A percentile compares a stretch with the other conserved stretches of the same genome.
Evolutionary conservation across 164 flowering plant species (phyloP).

Genomic region (Piper betle): DNA sequence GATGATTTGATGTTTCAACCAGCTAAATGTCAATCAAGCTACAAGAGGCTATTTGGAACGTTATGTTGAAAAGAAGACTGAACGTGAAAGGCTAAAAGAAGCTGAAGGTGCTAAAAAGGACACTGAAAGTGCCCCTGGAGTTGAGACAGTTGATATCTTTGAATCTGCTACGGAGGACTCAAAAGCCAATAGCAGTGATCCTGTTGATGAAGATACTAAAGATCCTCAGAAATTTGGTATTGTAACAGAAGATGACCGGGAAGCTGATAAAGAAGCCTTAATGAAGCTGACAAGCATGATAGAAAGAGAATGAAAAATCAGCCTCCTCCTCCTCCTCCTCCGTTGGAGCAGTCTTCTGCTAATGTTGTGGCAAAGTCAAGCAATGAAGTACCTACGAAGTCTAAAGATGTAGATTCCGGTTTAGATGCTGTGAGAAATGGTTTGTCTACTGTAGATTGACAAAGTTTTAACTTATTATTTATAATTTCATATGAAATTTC

Average conservation of each 20-base stretch:
- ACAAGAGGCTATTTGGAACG: conserved; percentile 69
- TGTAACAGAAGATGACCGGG: conserved; percentile 83
- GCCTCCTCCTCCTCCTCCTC: conserved; percentile 74
- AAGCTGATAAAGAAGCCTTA: conserved; percentile 62
- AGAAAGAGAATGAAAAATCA: conserved; percentile 70
- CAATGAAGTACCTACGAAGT: conserved; percentile 42
- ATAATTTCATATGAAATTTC: too few relatives aligned
- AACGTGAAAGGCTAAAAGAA: conserved; percentile 44
- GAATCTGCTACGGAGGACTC: conserved; percentile 33
- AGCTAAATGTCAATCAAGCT: conserved; percentile 85
- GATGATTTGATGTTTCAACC: conserved; percentile 8
- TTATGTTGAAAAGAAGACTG: conserved; percentile 78
- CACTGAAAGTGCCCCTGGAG: conserved; percentile 31
- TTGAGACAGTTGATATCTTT: conserved; percentile 27
- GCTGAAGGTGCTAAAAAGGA: conserved; percentile 30
- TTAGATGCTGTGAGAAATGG: conserved; percentile 47
- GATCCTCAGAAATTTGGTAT: conserved; percentile 59
- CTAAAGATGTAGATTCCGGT: conserved; percentile 68
- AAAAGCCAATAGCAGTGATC: conserved; percentile 31
- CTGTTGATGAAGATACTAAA: conserved; percentile 35
- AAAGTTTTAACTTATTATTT: background rate
- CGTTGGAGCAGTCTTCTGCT: conserved; percentile 31
- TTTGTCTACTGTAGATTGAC: conserved; percentile 13
- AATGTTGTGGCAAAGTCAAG: conserved; percentile 39
- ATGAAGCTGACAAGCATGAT: conserved; percentile 59